Base-by-base conservation (phyloP, 108 stramenopile species). In the Discostella pseudostelligera region DNA sequence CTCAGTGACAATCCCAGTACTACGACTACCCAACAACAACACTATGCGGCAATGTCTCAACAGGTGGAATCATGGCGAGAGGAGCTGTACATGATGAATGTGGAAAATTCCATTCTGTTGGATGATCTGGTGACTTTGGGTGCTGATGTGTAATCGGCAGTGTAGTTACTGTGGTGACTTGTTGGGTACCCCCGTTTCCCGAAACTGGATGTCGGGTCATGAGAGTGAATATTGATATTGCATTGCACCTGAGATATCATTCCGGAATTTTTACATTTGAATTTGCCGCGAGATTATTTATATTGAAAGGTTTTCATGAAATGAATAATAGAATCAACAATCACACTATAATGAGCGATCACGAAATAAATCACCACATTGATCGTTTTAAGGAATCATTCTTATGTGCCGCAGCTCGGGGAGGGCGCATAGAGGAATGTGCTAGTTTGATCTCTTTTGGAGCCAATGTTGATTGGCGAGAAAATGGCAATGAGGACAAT, bases 311-410 rank as follows among this genome's bases (percentile, higher is more conserved):
- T 47, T 16, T 21, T 21, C 16, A 17, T 47, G 46, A 39, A 24
- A 22, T 43, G 39, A 20, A 17, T 12, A 20, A 17, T 12, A 39
- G 22, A 12, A 55, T 37, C 42, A 59, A 32, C 32, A 32, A 5
- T 32, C 32, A 4, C 5, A 32, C 32, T 4, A 32, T 32, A 45
- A 56, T 67, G 55, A 67, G 54, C 25, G 29, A 44, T 0, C 39
- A 56, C 39, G 56, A 67, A 7, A 67, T 67, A 56, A 56, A 44
- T 56, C 56, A 47, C 13, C 79, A 65, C 14, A 66, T 81, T 26
- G 70, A 71, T 7, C 16, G 59, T 6, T 53, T 76, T 26, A 81
- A 81, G 49, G 80, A 81, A 39, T 76, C 75, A 2, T 81, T 81
- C 63, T 65, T 81, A 19, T 72, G 70, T 42, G 74, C 80, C 11